Evolutionary conservation across 2,329 filamentous ascomycete species (phyloP), one percentile per base, ranked within the genome.

Genomic region (Byssochlamys sp.): DNA sequence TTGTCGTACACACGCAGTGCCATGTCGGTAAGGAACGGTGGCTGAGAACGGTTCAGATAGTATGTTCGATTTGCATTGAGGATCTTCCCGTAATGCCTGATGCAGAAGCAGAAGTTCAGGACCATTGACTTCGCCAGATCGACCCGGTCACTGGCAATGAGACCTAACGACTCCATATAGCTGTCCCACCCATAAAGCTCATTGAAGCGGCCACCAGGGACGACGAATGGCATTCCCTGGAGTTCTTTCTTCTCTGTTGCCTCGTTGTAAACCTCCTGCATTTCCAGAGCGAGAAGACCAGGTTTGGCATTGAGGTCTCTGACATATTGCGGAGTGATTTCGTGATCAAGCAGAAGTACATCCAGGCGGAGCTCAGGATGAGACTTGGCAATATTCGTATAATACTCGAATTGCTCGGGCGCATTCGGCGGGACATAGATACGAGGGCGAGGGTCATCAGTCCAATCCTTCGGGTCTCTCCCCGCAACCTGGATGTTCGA

Each of bases 121-220:
- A 97, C 91, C 90, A 99, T 97, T 54, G 87, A 83, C 77, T 96
- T 96, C 64, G 91, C 91, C 57, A 97, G 78, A 67, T 96, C 85
- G 25, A 90, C 85, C 59, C 89, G 86, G 69, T 94, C 89, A 69
- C 92, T 90, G 65, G 90, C 84, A 59, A 97, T 78, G 58, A 99
- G 81, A 19, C 94, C 94, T 2, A 97, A 80, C 4, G 92, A 94
- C 72, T 92, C 90, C 91, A 99, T 97, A 78, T 97, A 99, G 71
- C 91, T 96, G 75, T 99, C 94, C 94, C 94, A 99, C 52, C 92
- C 92, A 71, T 99, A 99, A 25, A 99, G 77, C 73, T 99, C 94
- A 74, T 99, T 99, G 84, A 99, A 99, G 29, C 94, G 85, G 26
- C 94, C 94, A 59, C 94, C 94, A 0, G 94, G 94, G 2, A 99